These are phyloP conservation scores for Penicillium italicum DNA, from an alignment of 2,329 filamentous ascomycete genomes.

Conservation along the genomic window DNA sequence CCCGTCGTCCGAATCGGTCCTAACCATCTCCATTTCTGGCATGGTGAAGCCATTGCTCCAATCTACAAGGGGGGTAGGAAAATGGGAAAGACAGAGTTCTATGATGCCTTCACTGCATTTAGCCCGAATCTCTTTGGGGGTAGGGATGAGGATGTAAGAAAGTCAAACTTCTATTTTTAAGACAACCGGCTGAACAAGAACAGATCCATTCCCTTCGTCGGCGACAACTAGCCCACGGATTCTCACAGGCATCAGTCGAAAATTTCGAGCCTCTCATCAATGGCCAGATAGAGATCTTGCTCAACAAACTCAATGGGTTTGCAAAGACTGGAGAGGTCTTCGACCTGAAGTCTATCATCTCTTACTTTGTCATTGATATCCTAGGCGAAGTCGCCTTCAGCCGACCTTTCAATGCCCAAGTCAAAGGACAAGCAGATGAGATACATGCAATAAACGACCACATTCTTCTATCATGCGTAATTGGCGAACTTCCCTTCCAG, in stretches of 20 bases:
- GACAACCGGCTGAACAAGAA: neutral
- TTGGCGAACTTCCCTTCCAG: conserved; percentile 6
- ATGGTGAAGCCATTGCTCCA: conserved; percentile 10
- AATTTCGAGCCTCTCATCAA: conserved; percentile 7
- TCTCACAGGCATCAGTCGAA: conserved; percentile 6
- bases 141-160: conserved; percentile 3
- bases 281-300: conserved; percentile 1
- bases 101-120: conserved; percentile 12
- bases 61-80: conserved; percentile 13
- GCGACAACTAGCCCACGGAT: conserved; percentile 7
- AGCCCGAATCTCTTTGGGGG: conserved; percentile 10
- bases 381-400: conserved; percentile 4
- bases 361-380: conserved; percentile 4
- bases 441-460: conserved; percentile 9
- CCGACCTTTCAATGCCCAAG: conserved; percentile 1
- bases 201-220: conserved; percentile 8
- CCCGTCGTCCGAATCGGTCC: conserved; percentile 6
- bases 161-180: too few species aligned
- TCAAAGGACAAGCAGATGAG: conserved; percentile 1
- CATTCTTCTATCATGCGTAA: neutral
- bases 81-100: conserved; percentile 13
- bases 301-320: neutral
- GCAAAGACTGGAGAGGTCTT: neutral
- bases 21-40: conserved; percentile 15
- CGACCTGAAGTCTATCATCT: conserved; percentile 1